Evolutionary conservation across 2,329 filamentous ascomycete species (phyloP), one percentile per base, ranked within the genome.

Genomic region (Penicillium sp.): DNA sequence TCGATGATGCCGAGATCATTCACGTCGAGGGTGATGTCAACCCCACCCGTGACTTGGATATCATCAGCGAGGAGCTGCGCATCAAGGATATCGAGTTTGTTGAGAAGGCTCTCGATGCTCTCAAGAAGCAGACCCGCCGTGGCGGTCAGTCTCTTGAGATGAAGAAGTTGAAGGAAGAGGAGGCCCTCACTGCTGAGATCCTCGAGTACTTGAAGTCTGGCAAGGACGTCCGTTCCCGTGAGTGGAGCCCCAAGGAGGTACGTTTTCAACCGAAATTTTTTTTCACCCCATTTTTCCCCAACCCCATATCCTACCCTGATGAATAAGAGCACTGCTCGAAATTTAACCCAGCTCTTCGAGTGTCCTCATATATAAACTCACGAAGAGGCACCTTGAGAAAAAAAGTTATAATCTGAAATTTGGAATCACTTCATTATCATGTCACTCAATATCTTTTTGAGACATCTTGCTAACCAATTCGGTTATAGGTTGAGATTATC

Each of bases 271-370:
- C 24, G 31, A 55, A 40, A 51, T 65, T 61, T 58, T 56, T 43
- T 36, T 55, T 49, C 29, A 34, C 13, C 9, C 2, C 5, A n/a
- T 8, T 29, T 18, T 9, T 40, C 32, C 43, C 43, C 32, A 32
- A 22, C 9, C 40, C 40, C 24, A 38, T 48, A 64, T 58, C 66
- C 68, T 86, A 80, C 74, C 68, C 88, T 96, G 94, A 97, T 97
- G 94, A 97, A 87, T 89, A 96, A 96, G 89, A 94, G 92, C 91
- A 87, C 84, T 81, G 90, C 91, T 92, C 89, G 89, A 92, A 83
- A 81, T 90, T 96, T 91, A 70, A 69, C 94, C 94, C 94, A 99
- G 94, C 94, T 99, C 94, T 89, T 96, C 88, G 93, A 97, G 88
- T 86, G 73, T 84, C 85, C 89, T 90, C 86, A 83, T 79, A 75